Conservation (phyloP, 106 monocot species). For the Dendrobium nobile region DNA sequence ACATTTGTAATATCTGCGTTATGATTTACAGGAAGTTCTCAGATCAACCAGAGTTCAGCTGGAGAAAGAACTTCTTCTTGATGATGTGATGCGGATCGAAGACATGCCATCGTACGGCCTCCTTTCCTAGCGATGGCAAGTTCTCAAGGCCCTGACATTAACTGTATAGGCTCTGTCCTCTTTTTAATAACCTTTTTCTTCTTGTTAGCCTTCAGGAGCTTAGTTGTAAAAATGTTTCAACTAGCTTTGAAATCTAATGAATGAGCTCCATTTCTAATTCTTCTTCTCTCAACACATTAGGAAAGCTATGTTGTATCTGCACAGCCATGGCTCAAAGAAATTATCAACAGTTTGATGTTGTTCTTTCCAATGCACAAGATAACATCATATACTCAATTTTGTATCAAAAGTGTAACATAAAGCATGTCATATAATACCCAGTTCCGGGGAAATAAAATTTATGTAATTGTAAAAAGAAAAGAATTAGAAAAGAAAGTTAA, state of each 20-base stretch:
- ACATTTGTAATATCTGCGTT: background rate
- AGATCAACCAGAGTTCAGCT: slow-evolving; percentile 38
- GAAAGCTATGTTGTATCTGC: no score
- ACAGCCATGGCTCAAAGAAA: no score
- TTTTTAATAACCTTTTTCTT: slow-evolving; percentile 1
- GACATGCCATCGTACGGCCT: slow-evolving; percentile 57
- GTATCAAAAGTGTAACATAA: no score
- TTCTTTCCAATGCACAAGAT: no score
- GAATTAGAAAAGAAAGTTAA: no score
- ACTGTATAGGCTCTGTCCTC: background rate
- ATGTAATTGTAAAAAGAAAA: no score
- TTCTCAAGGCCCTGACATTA: background rate
- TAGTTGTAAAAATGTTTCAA: background rate
- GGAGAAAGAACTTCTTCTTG: slow-evolving; percentile 45
- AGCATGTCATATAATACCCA: no score
- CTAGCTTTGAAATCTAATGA: background rate
- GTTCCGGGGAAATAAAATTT: no score
- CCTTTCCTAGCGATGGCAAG: slow-evolving; percentile 22
- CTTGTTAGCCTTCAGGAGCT: background rate
- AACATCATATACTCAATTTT: no score
- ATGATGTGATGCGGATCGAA: slow-evolving; percentile 51
- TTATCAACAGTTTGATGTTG: no score
- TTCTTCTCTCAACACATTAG: no score
- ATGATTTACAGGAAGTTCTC: slow-evolving; percentile 35
- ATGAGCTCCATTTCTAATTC: no score